Evolutionary conservation across 2,329 filamentous ascomycete genomes (phyloP).

Genomic region (Pseudocercospora cruenta): DNA sequence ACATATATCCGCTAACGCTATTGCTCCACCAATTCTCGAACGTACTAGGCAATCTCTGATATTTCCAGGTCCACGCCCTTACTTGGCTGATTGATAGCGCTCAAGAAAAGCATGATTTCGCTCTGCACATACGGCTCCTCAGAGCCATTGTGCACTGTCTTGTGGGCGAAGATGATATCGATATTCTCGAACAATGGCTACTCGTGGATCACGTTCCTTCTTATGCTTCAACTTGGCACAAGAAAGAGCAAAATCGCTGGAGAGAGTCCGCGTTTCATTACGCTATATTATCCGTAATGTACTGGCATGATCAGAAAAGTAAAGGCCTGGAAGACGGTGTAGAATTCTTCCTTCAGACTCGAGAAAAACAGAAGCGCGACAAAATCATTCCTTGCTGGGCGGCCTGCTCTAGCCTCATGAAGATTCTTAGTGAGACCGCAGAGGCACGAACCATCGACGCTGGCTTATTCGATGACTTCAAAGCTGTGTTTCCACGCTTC

Average conservation of each 20-base stretch:
- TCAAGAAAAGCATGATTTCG: not conserved
- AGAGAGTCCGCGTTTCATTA: not conserved
- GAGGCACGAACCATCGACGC: too few relatives aligned
- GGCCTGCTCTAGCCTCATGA: too few relatives aligned
- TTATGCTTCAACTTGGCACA: not conserved
- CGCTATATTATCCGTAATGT: too few relatives aligned
- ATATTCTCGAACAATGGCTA: not conserved
- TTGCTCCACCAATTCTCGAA: not conserved
- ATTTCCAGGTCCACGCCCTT: not conserved
- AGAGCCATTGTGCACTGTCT: not conserved
- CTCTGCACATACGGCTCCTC: not conserved
- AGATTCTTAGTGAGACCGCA: too few relatives aligned
- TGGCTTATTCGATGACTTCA: too few relatives aligned
- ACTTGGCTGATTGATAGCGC: not conserved
- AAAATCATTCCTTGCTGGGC: too few relatives aligned
- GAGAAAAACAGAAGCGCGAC: too few relatives aligned
- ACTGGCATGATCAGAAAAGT: too few relatives aligned
- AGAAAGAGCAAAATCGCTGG: not conserved
- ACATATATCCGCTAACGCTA: not conserved
- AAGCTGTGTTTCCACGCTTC: too few relatives aligned
- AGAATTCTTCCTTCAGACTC: too few relatives aligned
- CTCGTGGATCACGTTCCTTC: not conserved
- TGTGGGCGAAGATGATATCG: not conserved
- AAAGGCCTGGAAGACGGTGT: too few relatives aligned
- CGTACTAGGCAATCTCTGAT: not conserved